Evolutionary conservation across 2,329 filamentous ascomycete species (phyloP), one percentile per base, ranked within the genome.

Genomic region (Ceratocystiopsis sp.): DNA sequence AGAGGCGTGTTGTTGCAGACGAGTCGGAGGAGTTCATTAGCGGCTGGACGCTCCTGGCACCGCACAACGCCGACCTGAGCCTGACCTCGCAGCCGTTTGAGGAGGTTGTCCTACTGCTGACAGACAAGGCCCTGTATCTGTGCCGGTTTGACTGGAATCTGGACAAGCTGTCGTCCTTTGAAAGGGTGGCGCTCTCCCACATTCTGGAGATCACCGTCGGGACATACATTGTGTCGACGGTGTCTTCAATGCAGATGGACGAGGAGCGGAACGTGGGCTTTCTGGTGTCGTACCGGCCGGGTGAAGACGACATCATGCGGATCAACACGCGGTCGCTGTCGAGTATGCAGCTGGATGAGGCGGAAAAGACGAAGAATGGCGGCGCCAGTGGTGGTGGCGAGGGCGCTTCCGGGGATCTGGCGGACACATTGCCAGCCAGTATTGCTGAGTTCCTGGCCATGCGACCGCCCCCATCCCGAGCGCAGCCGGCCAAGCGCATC

Each of bases 121-220:
- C 91, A 0, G 80, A 93, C 50, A 69, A 71, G 0, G 89, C 86
- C 0, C 59, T 96, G 3, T 96, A 96, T 56, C 77, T 84, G 48
- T 95, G 87, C 58, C 77, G 84, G 14, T 87, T 96, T 52, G 86
- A 96, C 59, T 96, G 89, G 86, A 82, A 83, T 49, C 79, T 86
- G 9, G 91, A 96, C 62, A 96, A 96, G 57, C 84, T 98, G 2
- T 80, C 81, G 13, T 86, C 82, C 0, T 96, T 95, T 58, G 87
- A 96, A 61, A 72, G 87, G 9, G 77, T 95, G 14, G 78, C 82
- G 45, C 68, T 96, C 9, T 69, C 73, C 17, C 82, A 84, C 45
- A 66, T 98, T 34, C 69, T 72, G 2, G 69, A 71, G 19, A 75
- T 98, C 52, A 78, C 78, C 54, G 74, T 79, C 47, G 91, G 91